Conservation (phyloP, 495 filamentous ascomycete species). For the Lasiosphaeria miniovina region DNA sequence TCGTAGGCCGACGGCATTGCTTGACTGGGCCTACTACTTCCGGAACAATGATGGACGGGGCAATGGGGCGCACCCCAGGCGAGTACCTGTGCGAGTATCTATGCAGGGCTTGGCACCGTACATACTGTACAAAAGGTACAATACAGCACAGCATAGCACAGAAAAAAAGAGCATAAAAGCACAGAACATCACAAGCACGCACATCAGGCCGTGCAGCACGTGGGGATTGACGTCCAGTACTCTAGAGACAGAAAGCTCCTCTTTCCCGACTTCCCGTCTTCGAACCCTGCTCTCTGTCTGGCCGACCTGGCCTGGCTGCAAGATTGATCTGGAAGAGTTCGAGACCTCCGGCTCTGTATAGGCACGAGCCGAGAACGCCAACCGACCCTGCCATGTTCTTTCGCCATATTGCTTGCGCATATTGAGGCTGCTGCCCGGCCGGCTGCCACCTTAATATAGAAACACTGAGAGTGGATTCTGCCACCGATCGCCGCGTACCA, state of each 20-base stretch:
- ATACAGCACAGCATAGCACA: too few relatives aligned
- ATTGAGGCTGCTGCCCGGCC: conserved; percentile 22
- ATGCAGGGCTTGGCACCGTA: too few relatives aligned
- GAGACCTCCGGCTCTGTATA: conserved; percentile 14
- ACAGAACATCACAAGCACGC: too few relatives aligned
- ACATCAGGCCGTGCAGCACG: too few relatives aligned
- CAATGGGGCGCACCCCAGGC: too few relatives aligned
- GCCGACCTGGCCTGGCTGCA: conserved; percentile 1
- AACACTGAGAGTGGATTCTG: conserved; percentile 20
- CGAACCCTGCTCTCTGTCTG: neutral
- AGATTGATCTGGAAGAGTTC: conserved; percentile 22
- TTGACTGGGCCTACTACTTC: too few relatives aligned
- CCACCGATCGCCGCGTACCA: conserved; percentile 13
- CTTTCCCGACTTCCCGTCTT: neutral
- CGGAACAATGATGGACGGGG: too few relatives aligned
- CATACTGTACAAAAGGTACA: too few relatives aligned
- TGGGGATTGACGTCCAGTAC: too few relatives aligned
- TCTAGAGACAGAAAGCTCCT: neutral
- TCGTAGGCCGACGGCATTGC: too few relatives aligned
- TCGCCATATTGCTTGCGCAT: conserved; percentile 22
- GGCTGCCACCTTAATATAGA: conserved; percentile 23
- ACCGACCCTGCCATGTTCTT: conserved; percentile 19
- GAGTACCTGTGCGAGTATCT: too few relatives aligned
- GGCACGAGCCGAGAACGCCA: conserved; percentile 25
- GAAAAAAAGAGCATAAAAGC: too few relatives aligned